phyloP scores from a whole-genome alignment of 257 asterid species.

The Solanum clarkiae region DNA sequence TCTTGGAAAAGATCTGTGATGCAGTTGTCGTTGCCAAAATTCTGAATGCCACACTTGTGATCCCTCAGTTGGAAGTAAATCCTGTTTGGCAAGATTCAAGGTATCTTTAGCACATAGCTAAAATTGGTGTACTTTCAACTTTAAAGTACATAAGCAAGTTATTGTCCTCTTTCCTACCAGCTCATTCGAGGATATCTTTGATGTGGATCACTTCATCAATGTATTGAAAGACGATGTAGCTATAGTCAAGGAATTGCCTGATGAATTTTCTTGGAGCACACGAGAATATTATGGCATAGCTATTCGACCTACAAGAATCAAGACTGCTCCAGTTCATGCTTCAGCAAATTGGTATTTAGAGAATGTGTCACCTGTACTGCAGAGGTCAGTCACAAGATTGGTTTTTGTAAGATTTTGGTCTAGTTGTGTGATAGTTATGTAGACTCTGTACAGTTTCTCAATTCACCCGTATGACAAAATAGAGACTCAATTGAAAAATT shows the following conservation, averaged over 20 bases:
- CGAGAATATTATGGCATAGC: slow-evolving; percentile 88
- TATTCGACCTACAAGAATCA: slow-evolving; percentile 79
- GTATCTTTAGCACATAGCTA: slow-evolving; percentile 13
- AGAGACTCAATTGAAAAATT: neutral
- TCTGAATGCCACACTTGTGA: slow-evolving; percentile 89
- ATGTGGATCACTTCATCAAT: slow-evolving; percentile 87
- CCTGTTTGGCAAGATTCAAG: slow-evolving; percentile 98
- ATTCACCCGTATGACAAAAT: neutral
- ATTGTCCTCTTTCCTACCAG: slow-evolving; percentile 31
- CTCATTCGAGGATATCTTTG: slow-evolving; percentile 82
- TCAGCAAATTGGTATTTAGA: slow-evolving; percentile 94
- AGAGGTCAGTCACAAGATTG: slow-evolving; percentile 45
- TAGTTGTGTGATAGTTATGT: neutral
- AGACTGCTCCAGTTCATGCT: slow-evolving; percentile 92
- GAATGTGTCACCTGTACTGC: slow-evolving; percentile 65
- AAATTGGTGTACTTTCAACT: neutral
- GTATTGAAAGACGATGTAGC: slow-evolving; percentile 75
- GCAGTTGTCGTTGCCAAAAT: slow-evolving; percentile 97
- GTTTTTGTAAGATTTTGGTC: neutral
- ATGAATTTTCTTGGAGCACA: slow-evolving; percentile 90
- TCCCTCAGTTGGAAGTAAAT: slow-evolving; percentile 88
- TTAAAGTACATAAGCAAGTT: neutral
- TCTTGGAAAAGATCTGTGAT: slow-evolving; percentile 65
- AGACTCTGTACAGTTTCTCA: neutral
- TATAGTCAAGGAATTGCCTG: slow-evolving; percentile 73